Evolutionary conservation across 225 moss, liverwort and hornwort species (phyloP).

Genomic region (Polytrichum formosum): DNA sequence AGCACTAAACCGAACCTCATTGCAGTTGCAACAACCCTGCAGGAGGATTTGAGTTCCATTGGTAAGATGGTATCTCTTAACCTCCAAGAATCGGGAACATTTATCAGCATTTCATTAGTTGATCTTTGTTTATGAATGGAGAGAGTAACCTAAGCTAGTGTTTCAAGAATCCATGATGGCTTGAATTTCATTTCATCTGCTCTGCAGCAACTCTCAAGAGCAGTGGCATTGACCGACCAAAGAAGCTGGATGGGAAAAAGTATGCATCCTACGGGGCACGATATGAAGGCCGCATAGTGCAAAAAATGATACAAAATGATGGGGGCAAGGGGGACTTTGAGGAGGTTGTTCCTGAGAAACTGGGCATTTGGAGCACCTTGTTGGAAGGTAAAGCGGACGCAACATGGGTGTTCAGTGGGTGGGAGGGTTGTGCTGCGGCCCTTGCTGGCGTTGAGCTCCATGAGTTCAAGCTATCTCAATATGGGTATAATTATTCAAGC

Average conservation of each 20-base stretch:
- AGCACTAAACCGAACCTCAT: slow-evolving; percentile 55
- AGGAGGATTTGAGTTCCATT: slow-evolving; percentile 68
- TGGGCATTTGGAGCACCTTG: slow-evolving; percentile 85
- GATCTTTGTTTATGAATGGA: not conserved
- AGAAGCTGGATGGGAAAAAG: slow-evolving; percentile 60
- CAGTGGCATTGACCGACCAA: slow-evolving; percentile 60
- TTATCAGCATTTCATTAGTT: not conserved
- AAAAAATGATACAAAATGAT: slow-evolving; percentile 73
- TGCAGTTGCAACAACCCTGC: slow-evolving; percentile 57
- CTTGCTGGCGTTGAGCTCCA: slow-evolving; percentile 53
- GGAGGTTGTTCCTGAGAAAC: slow-evolving; percentile 69
- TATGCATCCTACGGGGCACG: slow-evolving; percentile 88
- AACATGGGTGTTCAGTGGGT: slow-evolving; percentile 84
- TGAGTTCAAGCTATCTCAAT: slow-evolving; percentile 63
- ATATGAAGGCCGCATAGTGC: slow-evolving; percentile 85
- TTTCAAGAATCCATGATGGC: too few relatives aligned
- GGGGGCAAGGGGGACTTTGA: slow-evolving; percentile 67
- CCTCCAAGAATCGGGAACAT: too few relatives aligned
- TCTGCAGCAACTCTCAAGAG: slow-evolving; percentile 57
- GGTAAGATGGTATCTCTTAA: slow-evolving; percentile 15
- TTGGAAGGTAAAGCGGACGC: slow-evolving; percentile 64
- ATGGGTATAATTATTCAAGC: slow-evolving; percentile 32
- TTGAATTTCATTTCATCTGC: not conserved
- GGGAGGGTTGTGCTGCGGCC: slow-evolving; percentile 79
- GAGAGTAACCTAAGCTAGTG: too few relatives aligned